phyloP scores from a whole-genome alignment of 148 eudicot genomes.

The Cornus kousa region DNA sequence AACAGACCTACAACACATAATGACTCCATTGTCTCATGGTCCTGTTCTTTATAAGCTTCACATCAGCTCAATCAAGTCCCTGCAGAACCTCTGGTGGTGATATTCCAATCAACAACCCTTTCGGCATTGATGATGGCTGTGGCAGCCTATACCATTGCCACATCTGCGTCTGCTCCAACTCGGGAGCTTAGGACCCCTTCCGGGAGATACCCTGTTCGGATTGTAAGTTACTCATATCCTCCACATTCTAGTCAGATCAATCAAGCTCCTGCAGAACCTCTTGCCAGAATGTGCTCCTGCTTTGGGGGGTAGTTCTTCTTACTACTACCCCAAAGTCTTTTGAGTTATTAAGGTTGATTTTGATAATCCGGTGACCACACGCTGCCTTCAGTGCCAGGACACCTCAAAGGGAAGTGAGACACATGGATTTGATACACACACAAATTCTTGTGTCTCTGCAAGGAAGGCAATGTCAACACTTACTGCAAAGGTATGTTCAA shows the following conservation, averaged over 20 bases:
- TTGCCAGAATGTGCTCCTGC: slow-evolving; percentile 64
- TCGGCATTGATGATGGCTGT: slow-evolving; percentile 81
- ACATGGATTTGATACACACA: slow-evolving; percentile 72
- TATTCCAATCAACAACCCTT: slow-evolving; percentile 73
- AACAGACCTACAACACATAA: background rate
- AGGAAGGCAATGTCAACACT: slow-evolving; percentile 64
- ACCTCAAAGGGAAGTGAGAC: slow-evolving; percentile 64
- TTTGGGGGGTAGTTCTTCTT: slow-evolving; percentile 45
- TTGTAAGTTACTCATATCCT: slow-evolving; percentile 66
- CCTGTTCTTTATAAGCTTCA: slow-evolving; percentile 15
- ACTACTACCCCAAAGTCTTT: slow-evolving; percentile 76
- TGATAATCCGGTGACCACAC: slow-evolving; percentile 68
- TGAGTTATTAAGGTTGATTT: slow-evolving; percentile 59
- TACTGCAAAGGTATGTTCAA: slow-evolving; percentile 63
- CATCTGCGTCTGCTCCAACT: slow-evolving; percentile 54
- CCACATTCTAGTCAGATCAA: slow-evolving; percentile 44
- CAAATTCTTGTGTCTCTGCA: slow-evolving; percentile 75
- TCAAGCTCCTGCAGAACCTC: background rate
- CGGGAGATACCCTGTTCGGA: slow-evolving; percentile 59
- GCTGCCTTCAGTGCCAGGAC: slow-evolving; percentile 80
- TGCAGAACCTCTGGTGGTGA: slow-evolving; percentile 73
- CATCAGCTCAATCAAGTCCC: slow-evolving; percentile 47
- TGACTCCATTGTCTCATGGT: slow-evolving; percentile 4
- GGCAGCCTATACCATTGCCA: slow-evolving; percentile 83
- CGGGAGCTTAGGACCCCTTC: slow-evolving; percentile 76